These are phyloP conservation scores for Danielia reshetovae DNA, from an alignment of 805 yeast species.

Conservation along the genomic window DNA sequence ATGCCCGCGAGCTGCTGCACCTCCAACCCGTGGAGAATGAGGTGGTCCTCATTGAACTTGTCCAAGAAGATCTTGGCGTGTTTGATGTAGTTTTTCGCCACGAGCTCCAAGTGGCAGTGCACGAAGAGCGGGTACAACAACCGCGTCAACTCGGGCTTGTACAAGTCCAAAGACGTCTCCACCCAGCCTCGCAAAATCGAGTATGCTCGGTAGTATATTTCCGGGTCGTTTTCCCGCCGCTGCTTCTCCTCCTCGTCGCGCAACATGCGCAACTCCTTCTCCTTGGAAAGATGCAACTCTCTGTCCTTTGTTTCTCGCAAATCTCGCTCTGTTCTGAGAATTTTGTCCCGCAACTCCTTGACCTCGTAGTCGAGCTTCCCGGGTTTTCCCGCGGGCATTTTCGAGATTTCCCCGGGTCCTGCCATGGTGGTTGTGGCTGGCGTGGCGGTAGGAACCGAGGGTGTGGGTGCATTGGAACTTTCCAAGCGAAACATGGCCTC, in stretches of 20 bases:
- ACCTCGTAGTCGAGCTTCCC: conserved; percentile 30
- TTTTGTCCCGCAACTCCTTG: conserved; percentile 33
- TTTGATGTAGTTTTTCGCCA: conserved; percentile 54
- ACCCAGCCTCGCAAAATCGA: conserved; percentile 81
- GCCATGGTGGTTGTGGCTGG: conserved; percentile 40
- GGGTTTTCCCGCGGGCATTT: conserved; percentile 22
- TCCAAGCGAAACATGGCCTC: conserved; percentile 93
- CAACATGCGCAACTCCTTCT: conserved; percentile 35
- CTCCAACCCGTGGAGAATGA: conserved; percentile 73
- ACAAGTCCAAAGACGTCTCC: conserved; percentile 84
- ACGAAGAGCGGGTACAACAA: conserved; percentile 90
- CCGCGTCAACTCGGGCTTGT: conserved; percentile 80
- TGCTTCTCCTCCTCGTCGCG: conserved; percentile 41
- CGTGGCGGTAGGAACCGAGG: conserved; percentile 46
- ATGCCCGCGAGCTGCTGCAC: conserved; percentile 68
- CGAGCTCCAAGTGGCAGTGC: conserved; percentile 78
- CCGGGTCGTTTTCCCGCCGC: conserved; percentile 56
- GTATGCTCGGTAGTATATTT: conserved; percentile 75
- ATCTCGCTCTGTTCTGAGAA: conserved; percentile 32
- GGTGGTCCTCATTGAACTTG: conserved; percentile 68
- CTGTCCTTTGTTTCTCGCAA: conserved; percentile 37
- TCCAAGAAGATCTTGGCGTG: conserved; percentile 75
- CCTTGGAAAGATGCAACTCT: conserved; percentile 34
- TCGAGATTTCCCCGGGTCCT: conserved; percentile 28
- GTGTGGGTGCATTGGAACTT: conserved; percentile 57